These are phyloP conservation scores for Amphichorda felina DNA, from an alignment of 2,329 filamentous ascomycete species.

Conservation along the genomic window DNA sequence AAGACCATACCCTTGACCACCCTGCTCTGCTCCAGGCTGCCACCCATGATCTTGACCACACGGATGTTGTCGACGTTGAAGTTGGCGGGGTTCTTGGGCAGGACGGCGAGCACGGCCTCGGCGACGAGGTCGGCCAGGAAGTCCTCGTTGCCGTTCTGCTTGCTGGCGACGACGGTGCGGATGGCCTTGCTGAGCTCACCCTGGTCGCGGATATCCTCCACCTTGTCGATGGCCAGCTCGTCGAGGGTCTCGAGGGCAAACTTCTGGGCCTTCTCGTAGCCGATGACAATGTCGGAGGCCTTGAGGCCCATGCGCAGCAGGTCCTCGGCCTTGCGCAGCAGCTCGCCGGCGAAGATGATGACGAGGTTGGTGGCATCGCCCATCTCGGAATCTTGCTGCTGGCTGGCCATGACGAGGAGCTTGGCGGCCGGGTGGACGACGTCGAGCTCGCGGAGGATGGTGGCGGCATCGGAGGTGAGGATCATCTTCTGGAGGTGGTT, in stretches of 20 bases:
- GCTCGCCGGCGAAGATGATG: constrained; percentile 87
- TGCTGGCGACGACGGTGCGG: constrained; percentile 88
- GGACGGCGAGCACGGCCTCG: constrained; percentile 71
- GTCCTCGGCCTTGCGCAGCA: constrained; percentile 95
- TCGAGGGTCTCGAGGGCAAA: constrained; percentile 79
- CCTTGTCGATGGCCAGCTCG: constrained; percentile 81
- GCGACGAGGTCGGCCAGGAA: constrained; percentile 78
- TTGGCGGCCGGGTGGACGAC: constrained; percentile 98
- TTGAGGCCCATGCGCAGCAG: constrained; percentile 93
- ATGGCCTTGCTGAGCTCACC: constrained; percentile 89
- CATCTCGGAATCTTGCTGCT: constrained; percentile 99
- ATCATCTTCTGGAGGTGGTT: constrained; percentile 99
- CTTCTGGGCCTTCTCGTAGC: constrained; percentile 89
- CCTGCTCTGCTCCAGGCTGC: constrained; percentile 82
- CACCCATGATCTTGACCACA: constrained; percentile 99
- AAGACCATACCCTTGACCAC: constrained; percentile 99
- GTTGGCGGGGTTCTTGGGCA: constrained; percentile 89
- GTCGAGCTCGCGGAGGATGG: constrained; percentile 92
- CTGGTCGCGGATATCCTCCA: constrained; percentile 70
- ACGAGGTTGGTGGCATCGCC: constrained; percentile 97
- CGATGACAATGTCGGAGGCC: constrained; percentile 92
- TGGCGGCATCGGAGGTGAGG: constrained; percentile 92
- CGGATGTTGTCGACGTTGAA: constrained; percentile 99
- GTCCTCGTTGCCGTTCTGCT: constrained; percentile 91
- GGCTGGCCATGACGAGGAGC: constrained; percentile 94